A percentile compares a stretch with the other conserved stretches of the same genome.
These are phyloP conservation scores for Arthrobotrys pseudoclavata DNA, from an alignment of 2,329 filamentous ascomycete genomes.

Conservation along the genomic window DNA sequence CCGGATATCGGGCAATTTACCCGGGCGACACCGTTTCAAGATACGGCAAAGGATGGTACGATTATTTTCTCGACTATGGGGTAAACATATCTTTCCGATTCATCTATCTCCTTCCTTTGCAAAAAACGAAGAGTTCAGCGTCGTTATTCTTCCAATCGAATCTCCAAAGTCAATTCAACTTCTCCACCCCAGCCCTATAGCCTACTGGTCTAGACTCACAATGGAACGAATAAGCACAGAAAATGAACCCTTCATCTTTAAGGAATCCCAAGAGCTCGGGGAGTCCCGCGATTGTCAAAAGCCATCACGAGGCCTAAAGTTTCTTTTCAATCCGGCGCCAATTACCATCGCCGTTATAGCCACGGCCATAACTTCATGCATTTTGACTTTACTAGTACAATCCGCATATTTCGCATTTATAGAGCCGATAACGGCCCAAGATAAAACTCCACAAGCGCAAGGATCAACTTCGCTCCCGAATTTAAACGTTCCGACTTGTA, in stretches of 20 bases:
- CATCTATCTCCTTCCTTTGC: neutral
- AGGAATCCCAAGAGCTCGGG: constrained; percentile 17
- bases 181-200: neutral
- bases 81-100: constrained; percentile 3
- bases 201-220: neutral
- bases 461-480: constrained; percentile 26
- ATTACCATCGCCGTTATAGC: constrained; percentile 27
- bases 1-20: constrained; percentile 53
- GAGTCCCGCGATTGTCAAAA: neutral
- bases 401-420: constrained; percentile 31
- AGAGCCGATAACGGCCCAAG: neutral
- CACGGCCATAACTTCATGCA: constrained; percentile 40
- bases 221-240: constrained; percentile 38
- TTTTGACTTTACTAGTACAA: constrained; percentile 39
- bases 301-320: constrained; percentile 5
- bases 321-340: constrained; percentile 18
- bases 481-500: constrained; percentile 37
- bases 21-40: constrained; percentile 51
- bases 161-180: neutral
- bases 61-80: constrained; percentile 4
- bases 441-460: neutral
- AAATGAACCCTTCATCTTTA: constrained; percentile 44
- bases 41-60: constrained; percentile 26
- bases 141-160: neutral
- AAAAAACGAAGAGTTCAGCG: neutral